Base-by-base conservation (phyloP, 345 rosid species). In the Bretschneidera sinensis region DNA sequence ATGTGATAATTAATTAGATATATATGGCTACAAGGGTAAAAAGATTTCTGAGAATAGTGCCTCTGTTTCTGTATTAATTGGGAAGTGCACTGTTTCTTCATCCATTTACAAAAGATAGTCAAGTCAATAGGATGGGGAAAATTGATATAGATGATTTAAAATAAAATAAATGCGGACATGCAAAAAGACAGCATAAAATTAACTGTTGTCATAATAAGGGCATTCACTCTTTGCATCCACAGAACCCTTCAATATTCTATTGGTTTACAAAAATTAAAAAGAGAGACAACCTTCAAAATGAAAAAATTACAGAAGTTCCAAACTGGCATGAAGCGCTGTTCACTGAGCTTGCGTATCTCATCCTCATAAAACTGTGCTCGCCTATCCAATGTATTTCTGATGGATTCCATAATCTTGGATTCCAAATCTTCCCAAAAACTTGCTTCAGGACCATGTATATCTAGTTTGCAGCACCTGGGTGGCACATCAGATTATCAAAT, bases 221-320 rank as follows among this genome's bases (percentile, higher is more conserved):
- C 8, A 28, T 28, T 2, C 31, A 39, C 21, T 63, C 60, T 64
- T 59, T 24, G 48, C 65, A 64, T 59, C 52, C 22, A 66, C 48
- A 59, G 17, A 17, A 57, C 23, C 17, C 59, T 35, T 48, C 34
- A 49, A 54, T 51, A 70, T 35, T 60, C 57, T 48, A 31, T 14
- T 11, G 10, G 6, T 39, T 39, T 4, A 39, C 61, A 63, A 22
- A 54, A 68, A 19, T 57, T 57, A 34, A 61, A 59, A 75, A 73
- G 75, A 68, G 75, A 74, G 63, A 68, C 54, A 71, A 94, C 97
- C 99, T 94, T 94, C 70, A 94, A 72, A 74, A 94, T 90, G 75
- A 94, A 94, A 72, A 94, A 90, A 66, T 94, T 90, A 68, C 97
- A 90, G 72, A 94, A 94, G 82, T 80, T 94, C 99, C 99, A 94